Percentiles rank a stretch among this genome's conserved stretches.
These are phyloP conservation scores for Dovyalis caffra DNA, from an alignment of 345 rosid genomes.

Conservation along the genomic window DNA sequence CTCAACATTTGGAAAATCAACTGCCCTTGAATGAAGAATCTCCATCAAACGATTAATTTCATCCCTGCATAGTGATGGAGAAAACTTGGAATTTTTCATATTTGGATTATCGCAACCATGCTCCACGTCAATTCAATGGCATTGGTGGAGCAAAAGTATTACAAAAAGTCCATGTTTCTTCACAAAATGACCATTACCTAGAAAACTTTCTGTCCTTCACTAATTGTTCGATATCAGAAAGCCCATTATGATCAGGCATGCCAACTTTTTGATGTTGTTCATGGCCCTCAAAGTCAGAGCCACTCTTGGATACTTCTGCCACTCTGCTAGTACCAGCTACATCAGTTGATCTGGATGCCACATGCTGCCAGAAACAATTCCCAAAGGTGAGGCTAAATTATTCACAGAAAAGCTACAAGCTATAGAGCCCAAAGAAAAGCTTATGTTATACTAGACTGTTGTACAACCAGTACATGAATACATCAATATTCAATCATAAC, in stretches of 20 bases:
- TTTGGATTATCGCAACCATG: background rate
- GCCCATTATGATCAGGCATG: slow-evolving; percentile 24
- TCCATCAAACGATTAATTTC: slow-evolving; percentile 62
- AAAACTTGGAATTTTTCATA: slow-evolving; percentile 8
- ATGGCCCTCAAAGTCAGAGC: slow-evolving; percentile 29
- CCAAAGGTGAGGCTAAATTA: background rate
- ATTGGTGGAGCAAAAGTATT: background rate
- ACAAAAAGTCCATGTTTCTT: background rate
- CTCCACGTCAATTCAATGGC: background rate
- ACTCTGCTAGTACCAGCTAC: slow-evolving; percentile 33
- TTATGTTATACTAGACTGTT: background rate
- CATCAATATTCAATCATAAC: background rate
- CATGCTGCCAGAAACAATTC: slow-evolving; percentile 25
- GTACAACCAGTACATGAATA: background rate
- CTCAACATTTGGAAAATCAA: slow-evolving; percentile 37
- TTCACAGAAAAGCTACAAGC: background rate
- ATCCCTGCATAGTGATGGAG: slow-evolving; percentile 48
- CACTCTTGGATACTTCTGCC: slow-evolving; percentile 24
- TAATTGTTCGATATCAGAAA: slow-evolving; percentile 74
- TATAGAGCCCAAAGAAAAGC: background rate
- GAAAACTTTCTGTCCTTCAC: slow-evolving; percentile 60
- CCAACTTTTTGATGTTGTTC: slow-evolving; percentile 25
- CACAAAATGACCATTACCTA: slow-evolving; percentile 37
- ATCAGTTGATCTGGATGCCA: slow-evolving; percentile 28
- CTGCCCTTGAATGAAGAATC: slow-evolving; percentile 61